Evolutionary conservation across 148 eudicot species (phyloP), one percentile per base, ranked within the genome.

Genomic region (Rhododendron kiyosumense): DNA sequence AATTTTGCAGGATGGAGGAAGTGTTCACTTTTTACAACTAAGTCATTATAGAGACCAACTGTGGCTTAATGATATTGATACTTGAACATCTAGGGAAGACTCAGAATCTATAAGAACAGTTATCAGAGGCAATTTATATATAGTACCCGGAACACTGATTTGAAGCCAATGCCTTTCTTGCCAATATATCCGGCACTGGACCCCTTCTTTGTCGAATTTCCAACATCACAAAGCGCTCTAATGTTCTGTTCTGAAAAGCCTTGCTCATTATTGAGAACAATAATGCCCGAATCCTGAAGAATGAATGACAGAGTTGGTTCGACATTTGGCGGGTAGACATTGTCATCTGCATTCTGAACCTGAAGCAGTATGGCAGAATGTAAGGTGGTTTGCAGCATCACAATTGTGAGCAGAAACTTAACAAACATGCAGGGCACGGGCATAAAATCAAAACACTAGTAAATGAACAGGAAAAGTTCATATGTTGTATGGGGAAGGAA

Each of bases 341-440:
- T 97, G 87, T 95, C 99, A 91, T 97, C 99, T 57, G 99, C 99
- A 92, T 97, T 97, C 85, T 97, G 99, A 81, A 97, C 93, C 99
- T 97, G 85, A 78, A 79, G 88, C 80, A 67, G 54, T n/a, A 81
- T 74, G 76, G 65, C 74, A 82, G 20, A 86, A 73, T 32, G 75
- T 57, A 36, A 82, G 46, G 81, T 73, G 15, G 46, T 12, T 78
- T 78, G 18, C 17, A 87, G 79, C 67, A 65, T 3, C 54, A 61
- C 1, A 32, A 43, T 59, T 63, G 17, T n/a, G 14, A 82, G 15
- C 36, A 85, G 9, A 48, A 65, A 67, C 52, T 15, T 32, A 63
- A 81, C n/a, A 1, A 79, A 61, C 48, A 32, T 71, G 38, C 38
- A 0, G 17, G 38, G 41, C 76, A 71, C 38, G 0, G 41, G 8